phyloP scores from a whole-genome alignment of 129 eudicot species.

The Helianthus annuus region HanXRQr2.0-SUNRISE NC_035443.2:125753117-125753616 shows the following conservation, averaged over 20 bases:
- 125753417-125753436: conserved; percentile 86
- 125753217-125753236: too few species aligned
- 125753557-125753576: conserved; percentile 86
- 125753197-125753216: background rate
- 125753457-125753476: conserved; percentile 93
- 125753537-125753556: conserved; percentile 87
- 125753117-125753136: conserved; percentile 24
- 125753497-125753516: conserved; percentile 89
- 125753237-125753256: background rate
- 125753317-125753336: background rate
- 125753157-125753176: conserved; percentile 34
- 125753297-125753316: background rate
- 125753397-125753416: conserved; percentile 93
- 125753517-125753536: conserved; percentile 79
- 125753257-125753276: background rate
- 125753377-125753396: conserved; percentile 81
- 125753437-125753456: conserved; percentile 97
- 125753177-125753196: background rate
- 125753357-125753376: conserved; percentile 57
- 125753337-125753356: background rate
- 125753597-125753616: conserved; percentile 47
- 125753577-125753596: conserved; percentile 75
- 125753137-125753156: conserved; percentile 17
- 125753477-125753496: conserved; percentile 67
- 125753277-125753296: background rate